These are phyloP conservation scores for Zalaria sp. DNA, from an alignment of 2,329 filamentous ascomycete species.

Conservation along the genomic window DNA sequence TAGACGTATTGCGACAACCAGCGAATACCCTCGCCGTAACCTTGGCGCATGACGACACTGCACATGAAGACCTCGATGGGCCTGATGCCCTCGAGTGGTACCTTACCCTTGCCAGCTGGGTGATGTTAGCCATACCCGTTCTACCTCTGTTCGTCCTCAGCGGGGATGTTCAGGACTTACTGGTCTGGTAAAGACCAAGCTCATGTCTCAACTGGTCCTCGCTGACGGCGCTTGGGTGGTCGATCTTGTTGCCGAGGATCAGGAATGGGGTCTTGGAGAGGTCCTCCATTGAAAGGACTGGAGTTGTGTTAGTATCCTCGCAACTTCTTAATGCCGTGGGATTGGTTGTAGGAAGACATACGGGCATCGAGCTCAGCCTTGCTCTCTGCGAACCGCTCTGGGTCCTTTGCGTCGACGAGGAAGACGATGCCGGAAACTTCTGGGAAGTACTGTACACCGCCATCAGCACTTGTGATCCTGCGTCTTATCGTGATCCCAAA, in stretches of 20 bases:
- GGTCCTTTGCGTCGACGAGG: constrained; percentile 93
- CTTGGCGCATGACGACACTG: constrained; percentile 96
- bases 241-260: constrained; percentile 97
- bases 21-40: constrained; percentile 75
- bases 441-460: constrained; percentile 56
- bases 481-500: background rate
- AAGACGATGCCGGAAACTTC: constrained; percentile 96
- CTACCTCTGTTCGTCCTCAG: background rate
- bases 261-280: constrained; percentile 91
- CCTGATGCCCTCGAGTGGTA: constrained; percentile 78
- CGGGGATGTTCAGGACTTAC: background rate
- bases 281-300: constrained; percentile 92
- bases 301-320: constrained; percentile 2
- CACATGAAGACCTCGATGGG: constrained; percentile 99
- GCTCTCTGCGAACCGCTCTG: constrained; percentile 83
- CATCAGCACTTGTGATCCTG: background rate
- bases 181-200: constrained; percentile 83
- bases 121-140: too few species aligned
- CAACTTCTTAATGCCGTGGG: background rate
- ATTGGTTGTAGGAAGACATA: constrained; percentile 2
- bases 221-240: constrained; percentile 87
- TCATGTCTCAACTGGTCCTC: constrained; percentile 85
- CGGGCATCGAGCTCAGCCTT: constrained; percentile 84
- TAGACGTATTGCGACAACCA: constrained; percentile 42
- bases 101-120: constrained; percentile 68